Evolutionary conservation across 331 rosid species (phyloP).

Genomic region (Malus hybrid): DNA sequence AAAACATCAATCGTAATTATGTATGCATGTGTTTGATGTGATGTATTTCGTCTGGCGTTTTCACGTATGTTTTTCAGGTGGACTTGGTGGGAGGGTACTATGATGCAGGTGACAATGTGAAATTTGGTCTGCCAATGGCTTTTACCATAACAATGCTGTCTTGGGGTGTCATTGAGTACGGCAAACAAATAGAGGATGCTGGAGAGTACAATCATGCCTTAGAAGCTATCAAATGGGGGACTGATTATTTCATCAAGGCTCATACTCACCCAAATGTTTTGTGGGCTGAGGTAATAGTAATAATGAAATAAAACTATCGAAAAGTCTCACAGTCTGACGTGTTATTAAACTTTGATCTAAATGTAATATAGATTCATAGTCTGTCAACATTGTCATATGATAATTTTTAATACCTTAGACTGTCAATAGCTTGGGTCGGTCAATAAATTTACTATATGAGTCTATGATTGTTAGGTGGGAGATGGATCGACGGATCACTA

Average conservation of each 20-base stretch:
- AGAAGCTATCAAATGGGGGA: conserved; percentile 88
- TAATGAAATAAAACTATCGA: not conserved
- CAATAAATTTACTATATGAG: too few species aligned
- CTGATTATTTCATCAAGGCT: conserved; percentile 82
- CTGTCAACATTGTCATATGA: not conserved
- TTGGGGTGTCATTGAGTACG: conserved; percentile 68
- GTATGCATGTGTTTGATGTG: not conserved
- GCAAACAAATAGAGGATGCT: conserved; percentile 30
- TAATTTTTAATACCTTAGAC: not conserved
- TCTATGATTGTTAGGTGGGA: conserved; percentile 47
- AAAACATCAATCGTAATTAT: not conserved
- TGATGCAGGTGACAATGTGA: conserved; percentile 84
- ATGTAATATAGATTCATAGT: not conserved
- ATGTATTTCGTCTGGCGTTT: not conserved
- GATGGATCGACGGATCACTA: conserved; percentile 77
- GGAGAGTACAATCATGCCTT: conserved; percentile 68
- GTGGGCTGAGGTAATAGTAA: conserved; percentile 53
- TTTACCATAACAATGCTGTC: conserved; percentile 74
- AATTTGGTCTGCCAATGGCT: conserved; percentile 85
- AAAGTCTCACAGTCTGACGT: not conserved
- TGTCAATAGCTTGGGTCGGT: not conserved
- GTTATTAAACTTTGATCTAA: not conserved
- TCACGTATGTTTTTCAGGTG: conserved; percentile 33
- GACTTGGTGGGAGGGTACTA: conserved; percentile 94
- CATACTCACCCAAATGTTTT: conserved; percentile 68